Percentiles rank a stretch among this genome's conserved stretches.
phyloP scores from a whole-genome alignment of 2,329 filamentous ascomycete species.

The Herpomyces periplanetae region DNA sequence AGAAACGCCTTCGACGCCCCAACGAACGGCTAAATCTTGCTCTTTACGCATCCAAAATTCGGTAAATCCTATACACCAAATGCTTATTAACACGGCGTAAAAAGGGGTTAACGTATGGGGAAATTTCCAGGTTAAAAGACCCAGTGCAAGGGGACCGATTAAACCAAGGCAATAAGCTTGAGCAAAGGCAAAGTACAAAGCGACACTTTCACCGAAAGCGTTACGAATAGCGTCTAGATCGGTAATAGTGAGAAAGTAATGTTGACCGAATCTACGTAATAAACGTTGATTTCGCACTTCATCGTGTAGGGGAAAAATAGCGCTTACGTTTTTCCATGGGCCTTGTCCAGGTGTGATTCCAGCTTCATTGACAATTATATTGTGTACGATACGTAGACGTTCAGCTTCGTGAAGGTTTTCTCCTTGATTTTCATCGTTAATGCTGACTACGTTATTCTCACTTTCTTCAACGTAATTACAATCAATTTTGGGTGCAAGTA shows the following conservation, averaged over 20 bases:
- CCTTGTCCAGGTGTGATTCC: slow-evolving; percentile 27
- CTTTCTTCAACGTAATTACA: no score
- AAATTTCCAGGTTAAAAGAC: slow-evolving; percentile 36
- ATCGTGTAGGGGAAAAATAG: slow-evolving; percentile 43
- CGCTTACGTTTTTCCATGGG: slow-evolving; percentile 29
- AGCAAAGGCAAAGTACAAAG: slow-evolving; percentile 80
- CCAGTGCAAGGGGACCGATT: slow-evolving; percentile 38
- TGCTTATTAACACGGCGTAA: slow-evolving; percentile 32
- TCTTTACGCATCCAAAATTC: slow-evolving; percentile 93
- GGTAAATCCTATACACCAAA: slow-evolving; percentile 69
- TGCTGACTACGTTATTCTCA: slow-evolving; percentile 20
- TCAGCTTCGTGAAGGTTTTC: slow-evolving; percentile 62
- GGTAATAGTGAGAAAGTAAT: slow-evolving; percentile 21
- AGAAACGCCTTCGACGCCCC: slow-evolving; percentile 56
- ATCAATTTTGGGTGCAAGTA: slow-evolving; percentile 31
- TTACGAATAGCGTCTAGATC: slow-evolving; percentile 36
- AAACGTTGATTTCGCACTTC: slow-evolving; percentile 30
- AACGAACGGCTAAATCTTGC: slow-evolving; percentile 42
- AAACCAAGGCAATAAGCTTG: slow-evolving; percentile 64
- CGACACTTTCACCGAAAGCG: slow-evolving; percentile 32
- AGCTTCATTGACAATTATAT: slow-evolving; percentile 38
- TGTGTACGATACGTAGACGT: slow-evolving; percentile 47
- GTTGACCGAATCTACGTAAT: slow-evolving; percentile 31
- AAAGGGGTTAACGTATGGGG: slow-evolving; percentile 44
- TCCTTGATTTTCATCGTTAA: no score